These are phyloP conservation scores for Macroventuria anomochaeta DNA, from an alignment of 2,329 filamentous ascomycete species.

Conservation along the genomic window DNA sequence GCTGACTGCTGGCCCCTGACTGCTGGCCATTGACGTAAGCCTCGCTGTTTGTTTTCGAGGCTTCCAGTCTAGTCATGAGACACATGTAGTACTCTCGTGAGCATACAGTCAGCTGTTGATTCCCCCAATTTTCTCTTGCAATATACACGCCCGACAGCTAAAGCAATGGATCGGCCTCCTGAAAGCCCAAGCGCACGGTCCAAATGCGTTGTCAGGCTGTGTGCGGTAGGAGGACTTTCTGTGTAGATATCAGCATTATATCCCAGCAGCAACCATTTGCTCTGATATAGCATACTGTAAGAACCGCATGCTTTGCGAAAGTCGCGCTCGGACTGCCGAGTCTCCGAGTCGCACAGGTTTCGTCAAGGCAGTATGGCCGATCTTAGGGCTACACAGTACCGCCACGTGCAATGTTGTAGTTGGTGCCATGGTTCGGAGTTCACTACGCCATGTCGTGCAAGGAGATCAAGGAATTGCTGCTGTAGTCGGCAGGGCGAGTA, in stretches of 20 bases:
- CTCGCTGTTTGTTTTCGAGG: background rate
- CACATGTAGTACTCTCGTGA: background rate
- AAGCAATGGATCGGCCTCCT: no score
- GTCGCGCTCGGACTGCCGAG: no score
- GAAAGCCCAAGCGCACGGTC: no score
- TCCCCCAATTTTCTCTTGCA: background rate
- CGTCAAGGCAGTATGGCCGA: constrained; percentile 1
- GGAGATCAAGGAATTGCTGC: background rate
- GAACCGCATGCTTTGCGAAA: no score
- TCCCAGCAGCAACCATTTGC: no score
- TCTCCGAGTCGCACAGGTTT: background rate
- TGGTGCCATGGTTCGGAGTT: background rate
- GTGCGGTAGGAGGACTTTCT: no score
- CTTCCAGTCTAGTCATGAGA: background rate
- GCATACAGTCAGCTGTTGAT: background rate
- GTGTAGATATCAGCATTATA: no score
- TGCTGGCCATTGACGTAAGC: background rate
- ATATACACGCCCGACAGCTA: background rate
- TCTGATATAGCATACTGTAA: background rate
- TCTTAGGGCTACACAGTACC: constrained; percentile 2
- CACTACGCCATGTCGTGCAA: background rate
- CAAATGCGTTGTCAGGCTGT: no score
- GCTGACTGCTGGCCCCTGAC: background rate
- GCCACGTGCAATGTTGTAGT: constrained; percentile 20
- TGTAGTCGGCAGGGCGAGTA: background rate